Evolutionary conservation across 768 basidiomycete species (phyloP).

Genomic region (Tulasnella sp.): DNA sequence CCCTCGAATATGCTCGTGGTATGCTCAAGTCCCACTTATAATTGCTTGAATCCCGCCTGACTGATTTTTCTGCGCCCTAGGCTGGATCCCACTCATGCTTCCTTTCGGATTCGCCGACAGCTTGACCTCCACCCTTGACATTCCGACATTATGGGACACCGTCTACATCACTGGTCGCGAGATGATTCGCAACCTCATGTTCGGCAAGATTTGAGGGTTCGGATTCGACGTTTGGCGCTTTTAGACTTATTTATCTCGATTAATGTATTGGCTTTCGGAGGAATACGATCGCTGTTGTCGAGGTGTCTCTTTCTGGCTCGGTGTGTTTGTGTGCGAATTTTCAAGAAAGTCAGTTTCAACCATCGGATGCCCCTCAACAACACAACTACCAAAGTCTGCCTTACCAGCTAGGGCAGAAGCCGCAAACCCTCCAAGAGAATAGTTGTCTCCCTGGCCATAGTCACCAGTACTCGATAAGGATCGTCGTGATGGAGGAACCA

Average conservation of each 20-base stretch:
- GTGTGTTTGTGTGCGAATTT: background rate
- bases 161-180: slow-evolving; percentile 73
- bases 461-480: background rate
- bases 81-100: slow-evolving; percentile 96
- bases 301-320: background rate
- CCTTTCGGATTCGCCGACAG: slow-evolving; percentile 89
- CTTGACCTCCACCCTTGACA: slow-evolving; percentile 83
- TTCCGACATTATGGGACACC: slow-evolving; percentile 77
- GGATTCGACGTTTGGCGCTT: background rate
- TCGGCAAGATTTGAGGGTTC: slow-evolving; percentile 70
- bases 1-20: slow-evolving; percentile 93
- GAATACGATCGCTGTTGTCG: background rate
- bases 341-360: background rate
- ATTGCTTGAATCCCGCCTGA: background rate
- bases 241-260: background rate
- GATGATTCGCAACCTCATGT: slow-evolving; percentile 73
- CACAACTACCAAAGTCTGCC: background rate
- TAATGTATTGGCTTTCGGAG: background rate
- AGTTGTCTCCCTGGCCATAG: background rate
- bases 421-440: background rate
- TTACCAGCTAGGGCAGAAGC: background rate
- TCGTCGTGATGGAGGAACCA: background rate
- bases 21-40: slow-evolving; percentile 33
- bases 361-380: background rate
- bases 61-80: slow-evolving; percentile 43